Base-by-base conservation (phyloP, 2,329 filamentous ascomycete genomes). In the Fusarium sp. region DNA sequence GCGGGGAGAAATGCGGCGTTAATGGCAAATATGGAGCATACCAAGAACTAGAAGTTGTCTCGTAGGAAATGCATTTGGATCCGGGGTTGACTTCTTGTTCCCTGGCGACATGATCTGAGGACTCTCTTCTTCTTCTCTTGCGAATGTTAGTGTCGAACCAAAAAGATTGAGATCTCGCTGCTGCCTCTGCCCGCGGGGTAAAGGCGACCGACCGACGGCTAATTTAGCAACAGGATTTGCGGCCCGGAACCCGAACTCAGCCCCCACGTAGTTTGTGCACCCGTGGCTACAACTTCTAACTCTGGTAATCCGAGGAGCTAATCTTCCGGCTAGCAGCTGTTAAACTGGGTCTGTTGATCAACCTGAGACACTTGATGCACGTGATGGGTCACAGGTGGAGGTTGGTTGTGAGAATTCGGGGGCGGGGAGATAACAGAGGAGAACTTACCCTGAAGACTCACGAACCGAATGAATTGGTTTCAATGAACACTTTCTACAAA, bases 11-110 rank as follows among this genome's bases (percentile, higher is more conserved):
- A 17, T 9, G 17, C 3, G n/a, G n/a, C 10, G 6, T 30, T 20
- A 14, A 35, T 11, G 15, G 20, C 7, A 47, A 27, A 10, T 35
- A 4, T 9, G 14, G 2, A 20, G 15, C 50, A 1, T 59, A 68
- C 65, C 60, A 30, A 68, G 65, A 35, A 68, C 59, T 4, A 64
- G 60, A 50, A 68, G 59, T 40, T 68, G 65, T 15, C 50, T 32
- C 32, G 65, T 68, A 35, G 65, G 65, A 25, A 68, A 68, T 12
- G 60, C 63, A 43, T 58, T 37, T 14, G 45, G 64, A 59, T 66
- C 45, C 14, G n/a, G 10, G 27, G 25, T 50, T 35, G 37, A 3
- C 17, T 40, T 35, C 17, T 65, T 58, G 6, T 50, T 58, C 17
- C 25, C 56, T 45, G 56, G 45, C 12, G 63, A 40, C 57, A 66